Conservation (phyloP, 768 basidiomycete species). For the Trametes cinnabarina region DNA sequence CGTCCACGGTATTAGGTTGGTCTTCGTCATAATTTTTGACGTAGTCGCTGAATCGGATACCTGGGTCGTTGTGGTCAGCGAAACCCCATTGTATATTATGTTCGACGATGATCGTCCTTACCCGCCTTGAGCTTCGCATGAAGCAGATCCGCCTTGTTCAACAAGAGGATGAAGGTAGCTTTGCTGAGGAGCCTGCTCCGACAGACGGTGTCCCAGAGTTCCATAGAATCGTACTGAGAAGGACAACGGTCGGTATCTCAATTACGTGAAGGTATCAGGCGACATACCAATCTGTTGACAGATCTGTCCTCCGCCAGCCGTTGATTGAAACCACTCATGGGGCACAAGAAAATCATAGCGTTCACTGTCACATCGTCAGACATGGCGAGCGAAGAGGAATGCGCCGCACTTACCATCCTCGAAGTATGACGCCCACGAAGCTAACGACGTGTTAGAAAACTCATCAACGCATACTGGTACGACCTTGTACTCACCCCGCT, state of each 20-base stretch:
- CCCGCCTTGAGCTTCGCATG: slow-evolving; percentile 43
- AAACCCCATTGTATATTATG: no score
- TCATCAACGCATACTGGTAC: background rate
- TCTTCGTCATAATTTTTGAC: slow-evolving; percentile 47
- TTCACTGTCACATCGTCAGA: slow-evolving; percentile 38
- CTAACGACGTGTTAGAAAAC: slow-evolving; percentile 30
- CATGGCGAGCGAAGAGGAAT: background rate
- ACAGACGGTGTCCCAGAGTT: slow-evolving; percentile 56
- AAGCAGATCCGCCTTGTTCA: slow-evolving; percentile 60
- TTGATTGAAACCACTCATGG: slow-evolving; percentile 62
- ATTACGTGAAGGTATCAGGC: background rate
- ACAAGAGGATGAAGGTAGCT: slow-evolving; percentile 54
- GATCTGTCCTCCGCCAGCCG: slow-evolving; percentile 52
- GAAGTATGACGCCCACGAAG: slow-evolving; percentile 64
- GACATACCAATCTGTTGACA: slow-evolving; percentile 54
- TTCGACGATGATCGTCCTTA: background rate
- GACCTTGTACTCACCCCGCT: slow-evolving; percentile 42
- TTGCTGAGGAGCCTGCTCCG: slow-evolving; percentile 49
- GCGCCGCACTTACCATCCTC: slow-evolving; percentile 47
- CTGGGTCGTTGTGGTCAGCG: background rate
- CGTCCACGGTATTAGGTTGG: slow-evolving; percentile 48
- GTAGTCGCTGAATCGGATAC: slow-evolving; percentile 44
- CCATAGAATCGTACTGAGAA: slow-evolving; percentile 47
- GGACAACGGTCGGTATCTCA: background rate
- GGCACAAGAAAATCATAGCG: slow-evolving; percentile 61